Percentiles rank a stretch among this genome's conserved stretches.
phyloP scores from a whole-genome alignment of 2,329 filamentous ascomycete species.

The Pestalotiopsis sp. region DNA sequence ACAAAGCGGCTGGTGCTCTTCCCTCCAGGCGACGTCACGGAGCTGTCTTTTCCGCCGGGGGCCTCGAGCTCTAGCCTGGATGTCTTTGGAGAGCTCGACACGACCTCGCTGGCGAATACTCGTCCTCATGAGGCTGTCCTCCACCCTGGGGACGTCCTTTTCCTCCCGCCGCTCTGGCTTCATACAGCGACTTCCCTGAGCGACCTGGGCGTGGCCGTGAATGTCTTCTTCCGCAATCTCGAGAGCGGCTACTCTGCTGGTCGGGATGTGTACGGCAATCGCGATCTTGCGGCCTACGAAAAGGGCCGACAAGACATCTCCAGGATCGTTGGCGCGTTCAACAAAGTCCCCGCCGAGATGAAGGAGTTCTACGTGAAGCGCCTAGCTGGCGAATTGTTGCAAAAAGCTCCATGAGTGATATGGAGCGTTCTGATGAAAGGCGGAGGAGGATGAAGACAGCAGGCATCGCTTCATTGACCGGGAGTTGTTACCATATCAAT shows the following conservation, averaged over 20 bases:
- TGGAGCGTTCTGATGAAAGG: neutral
- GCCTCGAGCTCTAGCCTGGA: slow-evolving; percentile 80
- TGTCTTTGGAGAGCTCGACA: slow-evolving; percentile 59
- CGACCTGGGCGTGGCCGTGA: slow-evolving; percentile 75
- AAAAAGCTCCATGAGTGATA: slow-evolving; percentile 27
- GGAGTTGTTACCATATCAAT: too few species aligned
- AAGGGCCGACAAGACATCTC: slow-evolving; percentile 74
- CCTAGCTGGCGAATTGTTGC: slow-evolving; percentile 67
- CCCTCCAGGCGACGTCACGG: slow-evolving; percentile 73
- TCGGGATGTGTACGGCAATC: slow-evolving; percentile 85
- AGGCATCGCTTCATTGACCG: too few species aligned
- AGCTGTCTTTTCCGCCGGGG: slow-evolving; percentile 73
- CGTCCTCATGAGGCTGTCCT: slow-evolving; percentile 70
- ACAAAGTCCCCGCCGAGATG: slow-evolving; percentile 65
- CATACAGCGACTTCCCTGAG: slow-evolving; percentile 70
- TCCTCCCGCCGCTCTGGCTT: slow-evolving; percentile 82
- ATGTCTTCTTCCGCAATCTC: slow-evolving; percentile 82
- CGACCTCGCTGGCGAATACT: slow-evolving; percentile 45
- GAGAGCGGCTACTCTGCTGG: slow-evolving; percentile 70
- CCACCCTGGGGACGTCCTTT: slow-evolving; percentile 74
- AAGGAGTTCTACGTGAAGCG: slow-evolving; percentile 76
- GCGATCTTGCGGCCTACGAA: slow-evolving; percentile 83
- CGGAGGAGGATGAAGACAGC: neutral
- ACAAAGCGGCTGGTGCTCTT: slow-evolving; percentile 76
- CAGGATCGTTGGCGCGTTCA: slow-evolving; percentile 67